Conservation (phyloP, 75 land plant genomes). For the Sequoia sempervirens region DNA sequence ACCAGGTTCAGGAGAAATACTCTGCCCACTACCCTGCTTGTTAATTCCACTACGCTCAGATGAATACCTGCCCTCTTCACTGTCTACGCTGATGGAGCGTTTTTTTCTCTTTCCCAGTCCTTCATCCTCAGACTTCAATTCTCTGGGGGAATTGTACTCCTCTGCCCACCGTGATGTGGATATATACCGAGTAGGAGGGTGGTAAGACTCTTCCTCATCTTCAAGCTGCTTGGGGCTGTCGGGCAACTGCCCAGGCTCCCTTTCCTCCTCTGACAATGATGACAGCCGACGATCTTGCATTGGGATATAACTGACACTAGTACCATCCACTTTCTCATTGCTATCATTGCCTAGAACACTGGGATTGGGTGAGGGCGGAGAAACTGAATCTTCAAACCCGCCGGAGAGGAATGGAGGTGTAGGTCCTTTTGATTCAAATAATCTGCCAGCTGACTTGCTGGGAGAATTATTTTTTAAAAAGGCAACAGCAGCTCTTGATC, state of each 20-base stretch:
- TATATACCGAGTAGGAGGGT: slow-evolving; percentile 39
- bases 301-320: slow-evolving; percentile 6
- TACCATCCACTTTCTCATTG: slow-evolving; percentile 10
- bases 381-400: slow-evolving; percentile 1
- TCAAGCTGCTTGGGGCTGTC: slow-evolving; percentile 10
- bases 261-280: slow-evolving; percentile 21
- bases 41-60: slow-evolving; percentile 10
- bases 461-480: not conserved
- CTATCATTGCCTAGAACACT: slow-evolving; percentile 9
- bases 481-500: not conserved
- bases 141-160: slow-evolving; percentile 37
- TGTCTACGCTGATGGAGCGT: slow-evolving; percentile 16
- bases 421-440: not conserved
- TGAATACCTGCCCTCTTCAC: slow-evolving; percentile 22
- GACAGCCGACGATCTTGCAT: slow-evolving; percentile 18
- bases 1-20: slow-evolving; percentile 59
- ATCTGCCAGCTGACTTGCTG: not conserved
- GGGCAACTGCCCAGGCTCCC: slow-evolving; percentile 35
- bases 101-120: slow-evolving; percentile 23
- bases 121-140: slow-evolving; percentile 24
- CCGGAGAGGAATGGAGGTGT: not conserved
- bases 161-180: slow-evolving; percentile 89
- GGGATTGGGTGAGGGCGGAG: slow-evolving; percentile 11
- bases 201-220: slow-evolving; percentile 40
- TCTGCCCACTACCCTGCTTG: slow-evolving; percentile 7